A percentile compares a stretch with the other conserved stretches of the same genome.
Evolutionary conservation across 148 eudicot genomes (phyloP).

Genomic region (Pharnaceum exiguum): DNA sequence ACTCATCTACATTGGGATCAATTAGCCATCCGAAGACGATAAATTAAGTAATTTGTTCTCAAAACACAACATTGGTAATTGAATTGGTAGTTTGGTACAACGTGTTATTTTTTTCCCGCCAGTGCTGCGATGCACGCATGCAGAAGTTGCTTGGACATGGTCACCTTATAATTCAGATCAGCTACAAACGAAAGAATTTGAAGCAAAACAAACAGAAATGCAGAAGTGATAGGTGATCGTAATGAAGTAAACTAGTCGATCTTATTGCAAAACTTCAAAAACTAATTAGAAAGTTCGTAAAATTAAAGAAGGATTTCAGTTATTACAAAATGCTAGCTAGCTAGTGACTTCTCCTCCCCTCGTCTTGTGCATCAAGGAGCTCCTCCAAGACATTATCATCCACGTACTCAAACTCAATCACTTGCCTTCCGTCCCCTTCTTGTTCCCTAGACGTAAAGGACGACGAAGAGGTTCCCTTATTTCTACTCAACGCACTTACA

Average conservation of each 20-base stretch:
- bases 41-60: not conserved
- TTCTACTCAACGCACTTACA: not conserved
- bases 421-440: slow-evolving; percentile 16
- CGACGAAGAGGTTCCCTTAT: not conserved
- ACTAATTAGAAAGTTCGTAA: too few species aligned
- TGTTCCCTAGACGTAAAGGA: slow-evolving; percentile 10
- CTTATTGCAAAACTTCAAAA: not conserved
- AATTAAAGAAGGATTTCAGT: too few species aligned
- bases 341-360: not conserved
- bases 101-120: too few species aligned
- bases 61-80: too few species aligned
- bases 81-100: too few species aligned
- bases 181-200: not conserved
- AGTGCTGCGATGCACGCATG: too few species aligned
- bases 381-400: slow-evolving; percentile 46
- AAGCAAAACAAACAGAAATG: not conserved
- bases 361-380: slow-evolving; percentile 30
- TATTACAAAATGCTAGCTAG: not conserved
- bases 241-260: not conserved
- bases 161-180: too few species aligned
- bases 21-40: not conserved
- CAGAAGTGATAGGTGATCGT: not conserved
- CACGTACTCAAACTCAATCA: slow-evolving; percentile 44
- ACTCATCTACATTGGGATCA: not conserved
- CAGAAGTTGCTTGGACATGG: not conserved